Percentiles rank a stretch among this genome's conserved stretches.
These are phyloP conservation scores for Trichophyton benhamiae DNA, from an alignment of 2,329 filamentous ascomycete genomes.

Conservation along the genomic window DNA sequence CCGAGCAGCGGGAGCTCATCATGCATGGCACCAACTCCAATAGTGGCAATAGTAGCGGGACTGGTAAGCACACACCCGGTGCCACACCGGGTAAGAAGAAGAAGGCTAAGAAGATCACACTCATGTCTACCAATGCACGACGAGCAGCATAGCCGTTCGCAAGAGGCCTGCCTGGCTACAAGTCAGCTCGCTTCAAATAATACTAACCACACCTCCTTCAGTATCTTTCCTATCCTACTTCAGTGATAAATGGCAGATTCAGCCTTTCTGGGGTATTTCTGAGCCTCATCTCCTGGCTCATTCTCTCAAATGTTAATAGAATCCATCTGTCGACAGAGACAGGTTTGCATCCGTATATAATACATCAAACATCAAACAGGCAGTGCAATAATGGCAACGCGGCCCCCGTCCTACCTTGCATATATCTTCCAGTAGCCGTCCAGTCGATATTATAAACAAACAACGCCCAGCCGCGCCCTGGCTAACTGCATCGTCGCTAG, in stretches of 20 bases:
- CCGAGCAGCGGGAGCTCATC: slow-evolving; percentile 15
- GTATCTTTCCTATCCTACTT: too few relatives aligned
- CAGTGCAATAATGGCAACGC: not conserved
- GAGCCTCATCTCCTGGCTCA: too few relatives aligned
- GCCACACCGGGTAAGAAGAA: slow-evolving; percentile 42
- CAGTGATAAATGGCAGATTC: too few relatives aligned
- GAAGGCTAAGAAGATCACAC: slow-evolving; percentile 55
- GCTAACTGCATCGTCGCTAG: too few relatives aligned
- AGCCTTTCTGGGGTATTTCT: too few relatives aligned
- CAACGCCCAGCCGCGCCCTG: too few relatives aligned
- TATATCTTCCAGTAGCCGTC: too few relatives aligned
- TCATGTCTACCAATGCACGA: slow-evolving; percentile 54
- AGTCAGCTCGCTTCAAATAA: not conserved
- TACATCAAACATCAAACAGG: not conserved
- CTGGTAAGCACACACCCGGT: not conserved
- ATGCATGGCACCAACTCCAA: slow-evolving; percentile 5
- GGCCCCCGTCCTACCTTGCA: too few relatives aligned
- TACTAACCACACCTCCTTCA: not conserved
- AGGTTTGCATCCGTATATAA: too few relatives aligned
- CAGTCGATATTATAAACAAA: too few relatives aligned
- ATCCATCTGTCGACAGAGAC: too few relatives aligned
- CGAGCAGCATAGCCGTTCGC: slow-evolving; percentile 38
- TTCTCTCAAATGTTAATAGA: too few relatives aligned
- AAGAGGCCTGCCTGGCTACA: not conserved
- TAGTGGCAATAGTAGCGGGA: not conserved